Evolutionary conservation across 2,329 filamentous ascomycete genomes (phyloP).

Genomic region (Xylariaceae sp.): DNA sequence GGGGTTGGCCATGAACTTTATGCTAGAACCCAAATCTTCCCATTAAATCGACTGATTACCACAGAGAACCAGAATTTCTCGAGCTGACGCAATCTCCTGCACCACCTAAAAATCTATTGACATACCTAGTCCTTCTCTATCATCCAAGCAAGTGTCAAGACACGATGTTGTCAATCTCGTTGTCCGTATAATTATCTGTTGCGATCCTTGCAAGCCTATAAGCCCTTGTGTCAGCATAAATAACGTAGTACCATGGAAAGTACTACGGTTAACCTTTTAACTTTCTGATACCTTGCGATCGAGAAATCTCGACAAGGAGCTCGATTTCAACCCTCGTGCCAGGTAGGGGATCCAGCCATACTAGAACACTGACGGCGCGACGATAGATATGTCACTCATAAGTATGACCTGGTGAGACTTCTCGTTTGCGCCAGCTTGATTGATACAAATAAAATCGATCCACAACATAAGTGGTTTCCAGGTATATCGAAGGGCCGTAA

Average conservation of each 20-base stretch:
- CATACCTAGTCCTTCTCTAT: conserved; percentile 23
- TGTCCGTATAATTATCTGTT: conserved; percentile 16
- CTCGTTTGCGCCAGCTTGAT: conserved; percentile 26
- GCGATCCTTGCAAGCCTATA: conserved; percentile 7
- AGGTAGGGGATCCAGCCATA: conserved; percentile 26
- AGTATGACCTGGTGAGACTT: conserved; percentile 23
- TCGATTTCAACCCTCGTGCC: conserved; percentile 10
- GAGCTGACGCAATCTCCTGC: conserved; percentile 20
- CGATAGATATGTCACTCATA: conserved; percentile 28
- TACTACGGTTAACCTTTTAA: no score
- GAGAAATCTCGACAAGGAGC: conserved; percentile 8
- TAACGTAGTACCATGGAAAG: no score
- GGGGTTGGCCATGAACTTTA: conserved; percentile 12
- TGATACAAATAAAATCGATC: conserved; percentile 30
- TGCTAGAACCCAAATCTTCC: conserved; percentile 9
- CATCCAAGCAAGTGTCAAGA: conserved; percentile 13
- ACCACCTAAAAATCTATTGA: conserved; percentile 22
- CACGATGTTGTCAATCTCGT: conserved; percentile 7
- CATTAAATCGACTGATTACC: conserved; percentile 14
- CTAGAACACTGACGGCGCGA: conserved; percentile 20
- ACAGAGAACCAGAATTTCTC: conserved; percentile 11
- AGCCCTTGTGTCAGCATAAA: no score
- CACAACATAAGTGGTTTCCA: conserved; percentile 22
- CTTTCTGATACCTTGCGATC: no score
- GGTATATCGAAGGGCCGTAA: conserved; percentile 9